Evolutionary conservation across 768 basidiomycete genomes (phyloP).

Genomic region (Naganishia onofrii): DNA sequence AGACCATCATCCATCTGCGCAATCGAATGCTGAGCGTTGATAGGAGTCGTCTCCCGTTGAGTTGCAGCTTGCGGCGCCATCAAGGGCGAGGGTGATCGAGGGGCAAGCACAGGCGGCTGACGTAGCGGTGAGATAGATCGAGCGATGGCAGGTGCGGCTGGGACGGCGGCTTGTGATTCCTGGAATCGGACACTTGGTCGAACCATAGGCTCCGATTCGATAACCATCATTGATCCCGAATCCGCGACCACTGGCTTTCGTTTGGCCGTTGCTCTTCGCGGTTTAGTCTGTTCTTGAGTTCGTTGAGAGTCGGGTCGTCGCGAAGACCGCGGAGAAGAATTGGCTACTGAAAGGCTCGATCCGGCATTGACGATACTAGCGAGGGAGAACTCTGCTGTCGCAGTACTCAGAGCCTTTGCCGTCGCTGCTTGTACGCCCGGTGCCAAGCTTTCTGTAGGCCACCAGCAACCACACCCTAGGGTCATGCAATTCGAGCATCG

Average conservation of each 20-base stretch:
- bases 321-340: neutral
- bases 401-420: neutral
- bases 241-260: neutral
- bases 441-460: constrained; percentile 12
- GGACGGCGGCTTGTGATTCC: neutral
- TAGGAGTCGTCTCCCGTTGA: neutral
- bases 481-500: constrained; percentile 16
- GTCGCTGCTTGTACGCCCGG: neutral
- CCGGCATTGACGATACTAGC: neutral
- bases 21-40: neutral
- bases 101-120: neutral
- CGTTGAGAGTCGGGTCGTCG: neutral
- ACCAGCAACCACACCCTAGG: constrained; percentile 10
- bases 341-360: neutral
- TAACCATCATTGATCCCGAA: neutral
- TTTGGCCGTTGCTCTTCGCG: neutral
- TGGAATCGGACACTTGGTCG: neutral
- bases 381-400: neutral
- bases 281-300: neutral
- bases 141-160: neutral
- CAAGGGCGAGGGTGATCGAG: neutral
- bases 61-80: neutral
- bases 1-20: neutral
- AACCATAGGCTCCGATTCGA: neutral
- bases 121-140: neutral